Evolutionary conservation across 768 basidiomycete species (phyloP).

Genomic region (Macrolepiota dolichaula): DNA sequence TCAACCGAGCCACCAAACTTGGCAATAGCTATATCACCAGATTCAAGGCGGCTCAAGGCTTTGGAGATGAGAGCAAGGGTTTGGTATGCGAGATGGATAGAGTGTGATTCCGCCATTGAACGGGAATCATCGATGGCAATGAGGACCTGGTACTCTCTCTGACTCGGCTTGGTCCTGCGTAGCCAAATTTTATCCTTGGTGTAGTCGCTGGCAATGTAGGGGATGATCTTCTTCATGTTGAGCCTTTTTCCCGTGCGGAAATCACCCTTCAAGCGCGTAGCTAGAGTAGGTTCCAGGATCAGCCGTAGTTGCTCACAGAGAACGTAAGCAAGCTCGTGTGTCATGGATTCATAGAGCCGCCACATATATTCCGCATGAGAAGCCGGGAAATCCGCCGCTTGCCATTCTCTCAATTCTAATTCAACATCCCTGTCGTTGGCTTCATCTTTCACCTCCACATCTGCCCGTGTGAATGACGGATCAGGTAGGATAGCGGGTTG

Average conservation of each 20-base stretch:
- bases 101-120: slow-evolving; percentile 93
- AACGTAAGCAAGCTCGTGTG: slow-evolving; percentile 84
- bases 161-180: slow-evolving; percentile 88
- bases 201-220: slow-evolving; percentile 97
- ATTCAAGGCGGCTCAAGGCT: slow-evolving; percentile 87
- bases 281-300: slow-evolving; percentile 91
- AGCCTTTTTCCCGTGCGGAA: slow-evolving; percentile 96
- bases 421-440: slow-evolving; percentile 35
- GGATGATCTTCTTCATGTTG: slow-evolving; percentile 98
- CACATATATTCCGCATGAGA: slow-evolving; percentile 73
- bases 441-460: slow-evolving; percentile 23
- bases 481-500: slow-evolving; percentile 22
- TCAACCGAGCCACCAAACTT: slow-evolving; percentile 89
- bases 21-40: slow-evolving; percentile 90
- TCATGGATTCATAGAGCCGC: slow-evolving; percentile 87
- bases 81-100: slow-evolving; percentile 90
- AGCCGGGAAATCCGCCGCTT: slow-evolving; percentile 52
- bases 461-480: slow-evolving; percentile 23
- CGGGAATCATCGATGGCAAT: slow-evolving; percentile 94
- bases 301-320: slow-evolving; percentile 96
- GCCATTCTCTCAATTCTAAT: slow-evolving; percentile 57
- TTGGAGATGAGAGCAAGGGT: slow-evolving; percentile 90
- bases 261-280: slow-evolving; percentile 93
- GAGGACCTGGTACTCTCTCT: slow-evolving; percentile 93
- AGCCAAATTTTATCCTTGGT: slow-evolving; percentile 99